Base-by-base conservation (phyloP, 352 stramenopile species). In the Pythium guiyangense region DNA sequence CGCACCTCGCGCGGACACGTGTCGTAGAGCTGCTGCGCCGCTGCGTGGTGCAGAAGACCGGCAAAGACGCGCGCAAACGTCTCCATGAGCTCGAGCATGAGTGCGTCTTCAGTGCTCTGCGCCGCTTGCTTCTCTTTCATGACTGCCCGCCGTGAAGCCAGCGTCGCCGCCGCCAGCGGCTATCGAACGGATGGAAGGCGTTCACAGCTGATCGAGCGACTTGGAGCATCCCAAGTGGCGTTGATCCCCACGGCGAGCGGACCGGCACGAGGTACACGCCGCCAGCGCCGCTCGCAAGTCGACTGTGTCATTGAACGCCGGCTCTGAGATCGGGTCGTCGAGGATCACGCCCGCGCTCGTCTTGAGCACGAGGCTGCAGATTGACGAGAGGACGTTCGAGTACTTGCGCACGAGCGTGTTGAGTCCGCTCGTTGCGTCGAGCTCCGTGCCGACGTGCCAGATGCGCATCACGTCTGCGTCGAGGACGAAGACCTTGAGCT, bases 251-350 rank as follows among this genome's bases (percentile, higher is more conserved):
- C 1, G 73, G 70, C 15, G 79, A 86, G 8, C 65, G 51, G 54
- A 89, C 89, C 5, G 75, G 67, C 1, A 63, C 66, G 9, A 92
- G 59, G 46, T 89, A 89, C 49, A 90, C 49, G 0, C 79, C 82
- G 40, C 73, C 62, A 26, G 75, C 73, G 0, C 77, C 77, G 2
- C 79, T 76, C 66, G 63, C 26, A 90, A 70, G 49, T 92, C 82
- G 2, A 88, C 77, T 0, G 77, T 88, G 49, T 89, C 79, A 35
- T 92, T 92, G 62, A 84, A 92, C 4, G 58, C 70, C 22, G 77
- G 62, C 50, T 90, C 67, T 0, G 71, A 70, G 10, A 70, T 64
- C 4, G 79, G 77, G 29, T 88, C 70, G 0, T 69, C 37, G 3
- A 84, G 45, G 4, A 83, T 76, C 12, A 66, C 34, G 1, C 67